Evolutionary conservation across 1,284 basidiomycete genomes (phyloP), one percentile per base, ranked within the genome.

Genomic region (Papiliotrema nemorosa): DNA sequence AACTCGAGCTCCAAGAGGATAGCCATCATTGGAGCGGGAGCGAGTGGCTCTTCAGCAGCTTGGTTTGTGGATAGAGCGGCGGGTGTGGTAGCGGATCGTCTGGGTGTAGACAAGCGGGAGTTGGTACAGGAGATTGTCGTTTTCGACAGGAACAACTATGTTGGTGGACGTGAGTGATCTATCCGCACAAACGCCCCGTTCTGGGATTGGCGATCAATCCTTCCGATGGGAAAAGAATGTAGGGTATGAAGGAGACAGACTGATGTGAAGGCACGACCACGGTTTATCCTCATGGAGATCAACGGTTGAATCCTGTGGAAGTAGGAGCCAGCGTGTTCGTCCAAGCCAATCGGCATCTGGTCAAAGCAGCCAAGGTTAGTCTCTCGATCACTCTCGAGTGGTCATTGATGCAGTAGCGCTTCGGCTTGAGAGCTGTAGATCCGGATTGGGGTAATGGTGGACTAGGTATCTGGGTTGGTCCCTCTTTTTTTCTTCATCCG

Each of bases 291-390:
- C 84, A 93, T 68, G 78, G 80, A 52, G 81, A 94, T 63, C 65
- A 75, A 2, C 77, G 72, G 10, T 76, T 84, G 21, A 77, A 79
- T 25, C 82, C 86, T 2, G 74, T 91, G 33, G 93, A 82, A 63
- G 78, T 94, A 0, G 94, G 94, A 1, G 94, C 86, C 0, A 88
- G 86, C 37, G 88, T 97, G 55, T 97, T 94, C 70, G 86, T 93
- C 3, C 68, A 80, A 44, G 81, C 80, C 3, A 93, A 96, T 76
- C 83, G 82, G 67, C 91, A 93, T 69, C 66, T 92, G 44, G 84
- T 85, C 81, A 82, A 87, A 53, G 90, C 90, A 1, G 81, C 83
- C 0, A 79, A 86, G 31, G 86, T 88, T 53, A 88, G 91, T 72
- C 83, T 84, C 52, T 77, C 90, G 6, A 80, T 79, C 3, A n/a